These are phyloP conservation scores for Warburgia ugandensis DNA, from an alignment of 164 flowering plant species.

Conservation along the genomic window DNA sequence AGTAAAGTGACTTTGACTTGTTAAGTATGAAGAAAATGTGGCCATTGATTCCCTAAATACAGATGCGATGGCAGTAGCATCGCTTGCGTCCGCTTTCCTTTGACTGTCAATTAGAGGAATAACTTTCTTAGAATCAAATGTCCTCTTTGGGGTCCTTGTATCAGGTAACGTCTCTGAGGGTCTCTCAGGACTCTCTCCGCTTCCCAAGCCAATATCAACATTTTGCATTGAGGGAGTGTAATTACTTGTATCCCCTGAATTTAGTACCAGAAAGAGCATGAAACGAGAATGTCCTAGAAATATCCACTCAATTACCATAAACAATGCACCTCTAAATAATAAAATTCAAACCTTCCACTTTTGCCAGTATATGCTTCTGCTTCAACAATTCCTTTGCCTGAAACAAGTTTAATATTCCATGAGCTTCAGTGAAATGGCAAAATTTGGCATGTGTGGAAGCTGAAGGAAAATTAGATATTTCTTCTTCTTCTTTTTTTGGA, in stretches of 20 bases:
- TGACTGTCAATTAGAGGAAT: constrained; percentile 14
- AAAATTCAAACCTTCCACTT: constrained; percentile 32
- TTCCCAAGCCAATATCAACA: constrained; percentile 22
- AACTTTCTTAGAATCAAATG: constrained; percentile 15
- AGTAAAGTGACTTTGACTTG: constrained; percentile 34
- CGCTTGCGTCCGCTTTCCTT: constrained; percentile 11
- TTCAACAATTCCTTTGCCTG: constrained; percentile 76
- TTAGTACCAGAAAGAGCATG: background rate
- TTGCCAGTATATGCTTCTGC: constrained; percentile 41
- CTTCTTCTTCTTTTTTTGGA: too few species aligned
- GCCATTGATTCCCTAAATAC: constrained; percentile 26
- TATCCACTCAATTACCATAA: too few species aligned
- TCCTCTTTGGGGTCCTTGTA: constrained; percentile 7
- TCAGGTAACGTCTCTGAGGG: constrained; percentile 16
- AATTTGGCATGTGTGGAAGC: background rate
- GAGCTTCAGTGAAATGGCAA: background rate
- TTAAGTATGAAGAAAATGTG: constrained; percentile 30
- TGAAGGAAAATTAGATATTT: background rate
- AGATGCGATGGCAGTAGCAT: constrained; percentile 19
- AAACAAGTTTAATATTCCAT: constrained; percentile 7
- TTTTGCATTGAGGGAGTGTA: constrained; percentile 12
- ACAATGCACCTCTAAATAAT: background rate
- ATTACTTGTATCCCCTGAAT: constrained; percentile 16
- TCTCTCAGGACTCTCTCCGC: constrained; percentile 13
- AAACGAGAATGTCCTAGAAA: too few species aligned